These are phyloP conservation scores for Xylaria sp. DNA, from an alignment of 2,329 filamentous ascomycete genomes.

Conservation along the genomic window DNA sequence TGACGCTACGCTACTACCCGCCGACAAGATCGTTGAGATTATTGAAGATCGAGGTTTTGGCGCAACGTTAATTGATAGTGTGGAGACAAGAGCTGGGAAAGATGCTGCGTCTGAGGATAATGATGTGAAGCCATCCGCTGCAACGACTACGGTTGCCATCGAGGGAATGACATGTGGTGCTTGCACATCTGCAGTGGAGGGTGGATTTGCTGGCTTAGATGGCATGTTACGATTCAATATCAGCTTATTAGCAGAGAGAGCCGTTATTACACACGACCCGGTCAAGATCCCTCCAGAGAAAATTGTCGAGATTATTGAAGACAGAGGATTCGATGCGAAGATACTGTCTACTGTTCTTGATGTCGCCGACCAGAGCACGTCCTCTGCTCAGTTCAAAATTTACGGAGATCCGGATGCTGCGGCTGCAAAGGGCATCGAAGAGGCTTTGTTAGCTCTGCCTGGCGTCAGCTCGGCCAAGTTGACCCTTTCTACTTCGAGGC, in stretches of 20 bases:
- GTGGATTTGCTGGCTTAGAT: slow-evolving; percentile 78
- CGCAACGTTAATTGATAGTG: slow-evolving; percentile 79
- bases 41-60: slow-evolving; percentile 82
- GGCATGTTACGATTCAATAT: slow-evolving; percentile 93
- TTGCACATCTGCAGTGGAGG: slow-evolving; percentile 91
- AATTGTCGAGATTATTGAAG: slow-evolving; percentile 86
- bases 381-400: slow-evolving; percentile 80
- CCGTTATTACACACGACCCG: slow-evolving; percentile 85
- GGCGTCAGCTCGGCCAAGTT: slow-evolving; percentile 81
- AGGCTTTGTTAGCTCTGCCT: slow-evolving; percentile 68
- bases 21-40: slow-evolving; percentile 65
- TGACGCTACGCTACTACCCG: slow-evolving; percentile 66
- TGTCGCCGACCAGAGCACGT: slow-evolving; percentile 62
- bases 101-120: slow-evolving; percentile 47
- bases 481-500: slow-evolving; percentile 76
- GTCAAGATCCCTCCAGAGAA: slow-evolving; percentile 75
- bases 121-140: slow-evolving; percentile 56
- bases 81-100: slow-evolving; percentile 56
- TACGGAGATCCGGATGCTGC: slow-evolving; percentile 80
- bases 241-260: slow-evolving; percentile 90
- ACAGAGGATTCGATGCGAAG: slow-evolving; percentile 86
- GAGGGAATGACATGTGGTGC: slow-evolving; percentile 98
- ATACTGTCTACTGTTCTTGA: slow-evolving; percentile 80
- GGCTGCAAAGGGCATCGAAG: slow-evolving; percentile 77
- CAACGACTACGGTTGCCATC: slow-evolving; percentile 86